Percentiles rank a stretch among this genome's conserved stretches.
Conservation (phyloP, 1,284 basidiomycete species). For the Lentinus polychrous region DNA sequence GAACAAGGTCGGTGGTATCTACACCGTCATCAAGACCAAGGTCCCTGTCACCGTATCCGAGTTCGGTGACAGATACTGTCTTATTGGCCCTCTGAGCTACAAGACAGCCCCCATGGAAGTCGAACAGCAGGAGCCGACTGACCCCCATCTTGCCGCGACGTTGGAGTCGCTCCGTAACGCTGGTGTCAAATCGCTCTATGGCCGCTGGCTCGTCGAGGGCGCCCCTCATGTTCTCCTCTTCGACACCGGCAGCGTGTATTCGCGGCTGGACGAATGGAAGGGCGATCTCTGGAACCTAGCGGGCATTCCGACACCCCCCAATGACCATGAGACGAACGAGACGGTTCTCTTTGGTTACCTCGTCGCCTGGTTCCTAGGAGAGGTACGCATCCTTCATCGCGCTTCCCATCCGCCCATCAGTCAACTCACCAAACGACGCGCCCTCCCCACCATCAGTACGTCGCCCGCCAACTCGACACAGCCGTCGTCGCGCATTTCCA, state of each 20-base stretch:
- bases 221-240: constrained; percentile 92
- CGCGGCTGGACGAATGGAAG: constrained; percentile 96
- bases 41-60: constrained; percentile 95
- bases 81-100: constrained; percentile 94
- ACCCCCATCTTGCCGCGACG: constrained; percentile 61
- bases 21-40: constrained; percentile 99
- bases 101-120: constrained; percentile 99
- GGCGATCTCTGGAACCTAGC: constrained; percentile 96
- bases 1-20: constrained; percentile 98
- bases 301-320: constrained; percentile 92
- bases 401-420: constrained; percentile 3
- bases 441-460: constrained; percentile 47
- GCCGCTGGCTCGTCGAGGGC: constrained; percentile 96
- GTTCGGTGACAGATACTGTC: constrained; percentile 86
- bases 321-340: constrained; percentile 97
- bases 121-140: constrained; percentile 83
- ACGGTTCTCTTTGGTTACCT: constrained; percentile 99
- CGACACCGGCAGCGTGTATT: constrained; percentile 87
- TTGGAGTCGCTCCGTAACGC: constrained; percentile 77
- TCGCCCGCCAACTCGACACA: constrained; percentile 68
- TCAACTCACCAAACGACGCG: constrained; percentile 3
- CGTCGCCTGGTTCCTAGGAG: constrained; percentile 98
- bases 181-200: constrained; percentile 93
- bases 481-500: constrained; percentile 98
- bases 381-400: constrained; percentile 47